Percentiles rank a stretch among this genome's conserved stretches.
Evolutionary conservation across 495 filamentous ascomycete species (phyloP).

Genomic region (Bathelium albidoporum): DNA sequence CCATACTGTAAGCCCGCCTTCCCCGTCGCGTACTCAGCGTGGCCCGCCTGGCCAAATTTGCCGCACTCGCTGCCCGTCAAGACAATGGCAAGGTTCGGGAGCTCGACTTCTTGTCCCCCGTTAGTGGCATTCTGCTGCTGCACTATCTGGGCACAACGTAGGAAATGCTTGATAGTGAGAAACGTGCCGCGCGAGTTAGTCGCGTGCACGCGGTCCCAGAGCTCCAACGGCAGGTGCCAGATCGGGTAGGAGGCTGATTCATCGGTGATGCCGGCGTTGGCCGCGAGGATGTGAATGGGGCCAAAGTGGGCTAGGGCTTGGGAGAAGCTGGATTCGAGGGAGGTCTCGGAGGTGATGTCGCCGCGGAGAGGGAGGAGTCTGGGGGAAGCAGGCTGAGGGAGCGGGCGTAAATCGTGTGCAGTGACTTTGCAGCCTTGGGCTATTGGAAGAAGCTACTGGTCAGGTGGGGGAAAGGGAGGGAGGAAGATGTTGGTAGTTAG

Average conservation of each 20-base stretch:
- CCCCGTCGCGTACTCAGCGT: constrained; percentile 41
- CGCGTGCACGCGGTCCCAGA: constrained; percentile 44
- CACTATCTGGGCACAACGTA: constrained; percentile 29
- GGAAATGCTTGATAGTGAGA: constrained; percentile 49
- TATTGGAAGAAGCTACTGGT: constrained; percentile 13
- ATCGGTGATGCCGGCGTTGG: constrained; percentile 43
- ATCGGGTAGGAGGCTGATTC: constrained; percentile 37
- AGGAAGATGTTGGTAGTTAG: constrained; percentile 1
- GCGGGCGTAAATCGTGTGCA: constrained; percentile 37
- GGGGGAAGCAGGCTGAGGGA: constrained; percentile 21
- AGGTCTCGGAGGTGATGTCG: constrained; percentile 39
- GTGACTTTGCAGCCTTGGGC: constrained; percentile 46
- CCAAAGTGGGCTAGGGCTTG: constrained; percentile 39
- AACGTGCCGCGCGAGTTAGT: constrained; percentile 45
- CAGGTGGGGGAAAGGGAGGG: not conserved
- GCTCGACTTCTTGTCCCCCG: constrained; percentile 26
- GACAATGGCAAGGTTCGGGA: constrained; percentile 44
- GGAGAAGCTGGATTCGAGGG: constrained; percentile 35
- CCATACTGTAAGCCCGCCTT: constrained; percentile 47
- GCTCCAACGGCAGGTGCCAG: constrained; percentile 43
- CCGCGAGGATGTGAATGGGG: constrained; percentile 43
- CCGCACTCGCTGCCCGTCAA: constrained; percentile 44
- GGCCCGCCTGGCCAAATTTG: constrained; percentile 42
- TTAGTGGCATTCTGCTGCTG: constrained; percentile 26
- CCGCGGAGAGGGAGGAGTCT: constrained; percentile 34